Conservation (phyloP, 2,329 filamentous ascomycete genomes). For the Fusarium napiforme region DNA sequence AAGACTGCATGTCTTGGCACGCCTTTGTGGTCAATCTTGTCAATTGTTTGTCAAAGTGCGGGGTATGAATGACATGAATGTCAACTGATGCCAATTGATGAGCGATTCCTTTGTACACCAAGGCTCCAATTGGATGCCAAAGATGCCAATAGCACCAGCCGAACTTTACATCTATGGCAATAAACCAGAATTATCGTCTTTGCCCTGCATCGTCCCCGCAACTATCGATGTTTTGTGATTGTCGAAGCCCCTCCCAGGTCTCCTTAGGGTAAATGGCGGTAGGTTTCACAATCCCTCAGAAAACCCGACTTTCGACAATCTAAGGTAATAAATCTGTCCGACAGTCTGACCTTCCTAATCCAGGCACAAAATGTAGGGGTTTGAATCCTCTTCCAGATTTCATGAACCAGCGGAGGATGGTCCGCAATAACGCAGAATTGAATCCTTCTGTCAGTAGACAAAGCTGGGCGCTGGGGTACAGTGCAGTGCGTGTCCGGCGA, state of each 20-base stretch:
- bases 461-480: background rate
- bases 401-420: background rate
- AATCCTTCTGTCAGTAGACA: background rate
- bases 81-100: too few relatives aligned
- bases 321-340: background rate
- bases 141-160: background rate
- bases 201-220: rapidly evolving
- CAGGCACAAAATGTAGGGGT: background rate
- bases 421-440: background rate
- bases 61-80: background rate
- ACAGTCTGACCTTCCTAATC: background rate
- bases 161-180: too few relatives aligned
- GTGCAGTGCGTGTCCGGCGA: background rate
- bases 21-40: background rate
- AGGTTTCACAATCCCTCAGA: too few relatives aligned
- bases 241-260: background rate
- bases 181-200: background rate
- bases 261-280: background rate
- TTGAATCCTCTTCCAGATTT: background rate
- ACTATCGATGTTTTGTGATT: too few relatives aligned
- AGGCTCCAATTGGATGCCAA: background rate
- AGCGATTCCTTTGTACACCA: background rate
- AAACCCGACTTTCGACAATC: background rate
- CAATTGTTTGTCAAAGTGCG: background rate
- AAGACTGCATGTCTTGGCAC: background rate